A percentile compares a stretch with the other conserved stretches of the same genome.
Evolutionary conservation across 768 basidiomycete genomes (phyloP).

Genomic region (Auricularia sp.): DNA sequence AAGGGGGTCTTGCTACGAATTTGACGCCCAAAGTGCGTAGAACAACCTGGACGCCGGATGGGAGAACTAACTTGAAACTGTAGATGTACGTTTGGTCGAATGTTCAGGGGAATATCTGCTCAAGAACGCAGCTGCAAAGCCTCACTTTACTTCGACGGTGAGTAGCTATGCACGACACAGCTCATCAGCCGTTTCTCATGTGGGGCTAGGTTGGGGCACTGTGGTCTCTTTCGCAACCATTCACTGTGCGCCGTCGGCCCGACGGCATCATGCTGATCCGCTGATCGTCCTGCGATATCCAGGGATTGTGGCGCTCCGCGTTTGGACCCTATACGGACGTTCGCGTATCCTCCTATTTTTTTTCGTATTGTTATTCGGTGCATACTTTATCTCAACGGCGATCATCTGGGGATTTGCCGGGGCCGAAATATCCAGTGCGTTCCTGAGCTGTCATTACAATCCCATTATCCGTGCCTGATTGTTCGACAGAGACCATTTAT

Average conservation of each 20-base stretch:
- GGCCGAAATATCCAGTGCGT: neutral
- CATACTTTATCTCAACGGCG: neutral
- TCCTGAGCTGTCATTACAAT: neutral
- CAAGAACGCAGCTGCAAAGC: neutral
- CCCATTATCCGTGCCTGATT: neutral
- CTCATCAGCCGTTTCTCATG: too few relatives aligned
- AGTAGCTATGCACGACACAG: neutral
- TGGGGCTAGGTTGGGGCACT: neutral
- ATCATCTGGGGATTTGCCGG: neutral
- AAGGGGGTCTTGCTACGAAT: neutral
- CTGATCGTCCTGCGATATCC: neutral
- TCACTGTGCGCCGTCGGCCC: neutral
- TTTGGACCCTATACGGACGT: neutral
- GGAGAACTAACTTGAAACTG: neutral
- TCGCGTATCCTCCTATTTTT: neutral
- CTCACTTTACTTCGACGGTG: neutral
- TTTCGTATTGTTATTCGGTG: neutral
- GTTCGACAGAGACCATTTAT: neutral
- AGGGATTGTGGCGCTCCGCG: slow-evolving; percentile 1
- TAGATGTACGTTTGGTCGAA: neutral
- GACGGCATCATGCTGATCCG: neutral
- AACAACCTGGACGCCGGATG: neutral
- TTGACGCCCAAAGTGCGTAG: neutral
- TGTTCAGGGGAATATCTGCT: neutral
- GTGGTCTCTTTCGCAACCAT: neutral